These are phyloP conservation scores for Phytophthora chlamydospora DNA, from an alignment of 352 stramenopile species.

Conservation along the genomic window DNA sequence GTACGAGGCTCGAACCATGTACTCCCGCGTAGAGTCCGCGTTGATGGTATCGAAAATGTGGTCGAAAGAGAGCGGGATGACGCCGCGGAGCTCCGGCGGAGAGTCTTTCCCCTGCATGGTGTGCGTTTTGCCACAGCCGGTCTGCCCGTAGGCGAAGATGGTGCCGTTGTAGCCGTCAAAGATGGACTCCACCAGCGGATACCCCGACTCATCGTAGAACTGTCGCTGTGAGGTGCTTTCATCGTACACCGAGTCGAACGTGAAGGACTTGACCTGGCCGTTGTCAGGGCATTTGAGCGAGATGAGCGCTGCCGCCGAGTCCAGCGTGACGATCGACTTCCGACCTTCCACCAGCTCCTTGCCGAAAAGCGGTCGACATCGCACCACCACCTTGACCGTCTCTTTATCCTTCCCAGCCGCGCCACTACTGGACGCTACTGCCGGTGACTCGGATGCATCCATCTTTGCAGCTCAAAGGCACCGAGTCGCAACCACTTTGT, in stretches of 20 bases:
- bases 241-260: conserved; percentile 92
- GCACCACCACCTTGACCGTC: conserved; percentile 90
- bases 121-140: conserved; percentile 85
- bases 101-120: conserved; percentile 86
- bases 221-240: conserved; percentile 83
- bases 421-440: conserved; percentile 5
- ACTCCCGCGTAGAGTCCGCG: conserved; percentile 66
- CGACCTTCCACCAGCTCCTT: conserved; percentile 87
- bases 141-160: conserved; percentile 92
- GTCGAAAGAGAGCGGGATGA: conserved; percentile 87
- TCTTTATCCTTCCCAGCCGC: conserved; percentile 65
- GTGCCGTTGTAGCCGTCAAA: conserved; percentile 93
- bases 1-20: conserved; percentile 91
- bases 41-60: conserved; percentile 90
- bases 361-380: conserved; percentile 84
- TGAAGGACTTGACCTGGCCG: conserved; percentile 86
- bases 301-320: conserved; percentile 67
- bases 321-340: conserved; percentile 83
- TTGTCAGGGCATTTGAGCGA: conserved; percentile 82
- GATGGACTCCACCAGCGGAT: conserved; percentile 90
- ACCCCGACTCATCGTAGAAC: conserved; percentile 89
- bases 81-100: conserved; percentile 72
- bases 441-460: conserved; percentile 26
- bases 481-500: background rate
- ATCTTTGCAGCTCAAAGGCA: conserved; percentile 12